phyloP scores from a whole-genome alignment of 345 rosid species.

The Citrus trifoliata region DNA sequence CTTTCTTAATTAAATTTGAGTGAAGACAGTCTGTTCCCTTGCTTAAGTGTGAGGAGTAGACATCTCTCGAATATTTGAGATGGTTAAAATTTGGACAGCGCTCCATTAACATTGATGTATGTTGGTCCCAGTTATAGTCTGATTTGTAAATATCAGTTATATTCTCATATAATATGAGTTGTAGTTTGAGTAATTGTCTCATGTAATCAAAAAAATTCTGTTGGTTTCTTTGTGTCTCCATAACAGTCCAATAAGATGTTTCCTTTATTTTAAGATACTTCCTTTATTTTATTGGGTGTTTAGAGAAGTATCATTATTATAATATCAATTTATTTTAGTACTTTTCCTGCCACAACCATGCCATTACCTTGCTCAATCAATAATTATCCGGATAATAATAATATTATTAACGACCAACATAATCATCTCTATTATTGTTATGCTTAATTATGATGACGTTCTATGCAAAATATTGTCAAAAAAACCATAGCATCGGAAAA shows the following conservation, averaged over 20 bases:
- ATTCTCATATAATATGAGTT: no score
- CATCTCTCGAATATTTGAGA: no score
- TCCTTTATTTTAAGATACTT: not conserved
- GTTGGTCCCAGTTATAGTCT: no score
- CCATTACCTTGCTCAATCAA: not conserved
- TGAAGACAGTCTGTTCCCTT: no score
- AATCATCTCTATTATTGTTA: not conserved
- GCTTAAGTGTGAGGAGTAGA: no score
- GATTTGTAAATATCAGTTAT: no score
- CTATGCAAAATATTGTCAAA: not conserved
- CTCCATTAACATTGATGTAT: no score
- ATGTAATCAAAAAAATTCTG: no score
- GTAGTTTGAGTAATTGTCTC: no score
- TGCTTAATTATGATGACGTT: conserved; percentile 1
- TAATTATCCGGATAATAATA: not conserved
- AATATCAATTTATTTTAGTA: not conserved
- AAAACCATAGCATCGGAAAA: not conserved
- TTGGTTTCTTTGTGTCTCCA: conserved; percentile 17
- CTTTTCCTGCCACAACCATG: not conserved
- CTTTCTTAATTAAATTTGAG: no score
- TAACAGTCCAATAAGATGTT: conserved; percentile 8
- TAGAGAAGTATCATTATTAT: not conserved
- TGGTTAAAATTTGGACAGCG: no score
- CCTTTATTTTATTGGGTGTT: conserved; percentile 1
- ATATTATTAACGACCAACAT: conserved; percentile 4